phyloP scores from a whole-genome alignment of 805 yeast genomes.

The Metschnikowia gelsemii region DNA sequence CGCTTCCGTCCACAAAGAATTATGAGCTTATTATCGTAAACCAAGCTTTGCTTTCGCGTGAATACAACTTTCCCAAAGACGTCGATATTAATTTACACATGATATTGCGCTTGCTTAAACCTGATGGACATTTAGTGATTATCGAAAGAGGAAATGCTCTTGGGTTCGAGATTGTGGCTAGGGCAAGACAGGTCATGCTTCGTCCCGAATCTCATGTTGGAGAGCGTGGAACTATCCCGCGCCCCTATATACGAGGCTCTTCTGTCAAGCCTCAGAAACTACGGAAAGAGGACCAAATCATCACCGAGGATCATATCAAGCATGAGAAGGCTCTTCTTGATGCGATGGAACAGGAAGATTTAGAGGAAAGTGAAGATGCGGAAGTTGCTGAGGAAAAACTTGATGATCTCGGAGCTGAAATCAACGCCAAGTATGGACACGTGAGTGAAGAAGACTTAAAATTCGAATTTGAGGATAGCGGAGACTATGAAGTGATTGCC shows the following conservation, averaged over 20 bases:
- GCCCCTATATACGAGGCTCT: slow-evolving; percentile 62
- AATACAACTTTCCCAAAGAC: slow-evolving; percentile 63
- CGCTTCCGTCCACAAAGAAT: slow-evolving; percentile 49
- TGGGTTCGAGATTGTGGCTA: slow-evolving; percentile 84
- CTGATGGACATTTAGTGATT: slow-evolving; percentile 76
- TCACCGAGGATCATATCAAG: slow-evolving; percentile 35
- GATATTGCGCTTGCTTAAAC: slow-evolving; percentile 60
- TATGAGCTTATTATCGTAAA: slow-evolving; percentile 84
- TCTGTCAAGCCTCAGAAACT: slow-evolving; percentile 40
- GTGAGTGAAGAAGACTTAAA: slow-evolving; percentile 44
- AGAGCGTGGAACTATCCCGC: slow-evolving; percentile 63
- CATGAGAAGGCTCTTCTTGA: slow-evolving; percentile 33
- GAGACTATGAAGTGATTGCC: slow-evolving; percentile 29
- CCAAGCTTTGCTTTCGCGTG: slow-evolving; percentile 67
- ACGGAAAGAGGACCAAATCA: slow-evolving; percentile 35
- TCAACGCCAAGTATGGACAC: slow-evolving; percentile 43
- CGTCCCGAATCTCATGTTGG: slow-evolving; percentile 69
- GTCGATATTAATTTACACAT: slow-evolving; percentile 66
- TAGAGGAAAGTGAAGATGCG: slow-evolving; percentile 1
- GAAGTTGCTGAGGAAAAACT: slow-evolving; percentile 19
- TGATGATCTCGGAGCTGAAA: slow-evolving; percentile 24
- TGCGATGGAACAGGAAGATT: slow-evolving; percentile 26
- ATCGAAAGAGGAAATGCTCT: slow-evolving; percentile 87
- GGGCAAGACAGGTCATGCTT: slow-evolving; percentile 88
- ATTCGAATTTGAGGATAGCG: slow-evolving; percentile 46